Base-by-base conservation (phyloP, 2,329 filamentous ascomycete genomes). In the Pseudogymnoascus sp. region DNA sequence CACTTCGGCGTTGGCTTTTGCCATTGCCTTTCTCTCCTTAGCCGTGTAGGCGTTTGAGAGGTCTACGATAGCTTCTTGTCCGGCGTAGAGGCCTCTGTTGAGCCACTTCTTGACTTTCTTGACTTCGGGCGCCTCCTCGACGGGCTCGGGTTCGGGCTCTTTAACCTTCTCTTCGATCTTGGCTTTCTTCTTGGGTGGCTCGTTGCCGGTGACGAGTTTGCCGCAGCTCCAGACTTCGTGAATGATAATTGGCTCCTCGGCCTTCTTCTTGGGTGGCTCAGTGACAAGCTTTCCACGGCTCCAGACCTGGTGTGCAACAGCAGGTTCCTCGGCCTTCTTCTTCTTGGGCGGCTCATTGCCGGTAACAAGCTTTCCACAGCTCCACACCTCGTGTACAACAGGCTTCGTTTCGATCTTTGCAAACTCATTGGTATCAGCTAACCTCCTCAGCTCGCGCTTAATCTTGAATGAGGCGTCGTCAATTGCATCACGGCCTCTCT, bases 31-130 rank as follows among this genome's bases (percentile, higher is more conserved):
- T 74, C 80, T 84, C 72, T 84, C 82, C 31, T 66, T 64, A 6
- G 38, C 66, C 4, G 65, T 62, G 4, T 63, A 66, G 19, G 61
- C 64, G 19, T 38, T 19, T 60, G 59, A 40, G 19, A 60, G 37
- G 5, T 37, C 31, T 38, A 40, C 33, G 12, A 50, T 61, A 8
- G 63, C 41, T 22, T 87, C 81, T 74, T 97, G 93, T 28, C 95
- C 95, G 0, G 91, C 88, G 71, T 96, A 98, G 12, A 98, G 80
- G 8, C 93, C 95, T 73, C 92, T 90, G 61, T 82, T 80, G 62
- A 96, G 79, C 84, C 90, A 98, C 3, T 40, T 60, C 37, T 40
- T 60, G 68, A 86, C 87, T 79, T 96, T 96, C 61, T 80, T 76
- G 63, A 82, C 78, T 66, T 78, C 75, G 66, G 75, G 78, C 7